These are phyloP conservation scores for Fomitopsis pinicola DNA, from an alignment of 1,284 basidiomycete species.

Conservation along the genomic window DNA sequence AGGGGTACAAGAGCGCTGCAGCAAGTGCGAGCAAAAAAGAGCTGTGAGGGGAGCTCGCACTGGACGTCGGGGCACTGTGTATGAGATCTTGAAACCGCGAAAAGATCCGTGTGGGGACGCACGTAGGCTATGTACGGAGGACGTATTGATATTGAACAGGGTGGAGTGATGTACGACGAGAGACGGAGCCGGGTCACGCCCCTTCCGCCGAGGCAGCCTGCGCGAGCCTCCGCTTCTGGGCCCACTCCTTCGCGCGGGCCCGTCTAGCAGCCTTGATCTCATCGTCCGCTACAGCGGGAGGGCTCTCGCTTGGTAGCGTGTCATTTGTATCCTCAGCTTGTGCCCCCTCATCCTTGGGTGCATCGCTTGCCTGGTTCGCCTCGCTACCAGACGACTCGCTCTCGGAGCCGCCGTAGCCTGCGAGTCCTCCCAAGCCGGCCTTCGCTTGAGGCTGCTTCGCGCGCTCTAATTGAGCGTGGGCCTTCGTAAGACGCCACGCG, in stretches of 20 bases:
- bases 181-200: neutral
- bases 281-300: conserved; percentile 21
- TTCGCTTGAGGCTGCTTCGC: conserved; percentile 23
- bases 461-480: conserved; percentile 34
- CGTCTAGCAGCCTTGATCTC: conserved; percentile 45
- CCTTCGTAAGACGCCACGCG: conserved; percentile 54
- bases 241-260: conserved; percentile 52
- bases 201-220: conserved; percentile 2
- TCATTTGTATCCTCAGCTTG: neutral
- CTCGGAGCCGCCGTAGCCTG: conserved; percentile 49
- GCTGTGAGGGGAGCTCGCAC: conserved; percentile 10
- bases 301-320: neutral
- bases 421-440: conserved; percentile 36
- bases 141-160: neutral
- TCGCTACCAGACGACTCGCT: conserved; percentile 35
- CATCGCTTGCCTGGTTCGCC: conserved; percentile 4
- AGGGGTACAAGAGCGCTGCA: conserved; percentile 39
- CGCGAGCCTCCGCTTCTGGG: conserved; percentile 36
- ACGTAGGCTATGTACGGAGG: neutral
- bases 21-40: conserved; percentile 28
- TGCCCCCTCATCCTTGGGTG: conserved; percentile 1
- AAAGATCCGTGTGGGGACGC: neutral
- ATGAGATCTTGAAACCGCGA: neutral
- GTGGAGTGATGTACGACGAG: no score
- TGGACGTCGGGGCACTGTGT: neutral